A percentile compares a stretch with the other conserved stretches of the same genome.
phyloP scores from a whole-genome alignment of 768 basidiomycete genomes.

The Amanita rimosa region DNA sequence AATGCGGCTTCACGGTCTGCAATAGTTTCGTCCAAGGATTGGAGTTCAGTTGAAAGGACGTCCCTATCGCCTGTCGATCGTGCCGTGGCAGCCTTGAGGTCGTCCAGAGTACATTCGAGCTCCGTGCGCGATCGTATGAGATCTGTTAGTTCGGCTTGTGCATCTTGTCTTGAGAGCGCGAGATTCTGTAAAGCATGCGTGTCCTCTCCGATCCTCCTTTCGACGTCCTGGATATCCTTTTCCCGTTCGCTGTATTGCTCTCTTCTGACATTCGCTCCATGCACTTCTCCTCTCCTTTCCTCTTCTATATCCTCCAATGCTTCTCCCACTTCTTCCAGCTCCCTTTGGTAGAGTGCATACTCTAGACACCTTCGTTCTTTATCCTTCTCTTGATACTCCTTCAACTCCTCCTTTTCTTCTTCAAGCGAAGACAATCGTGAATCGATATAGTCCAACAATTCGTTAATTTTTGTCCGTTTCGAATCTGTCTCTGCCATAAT shows the following conservation, averaged over 20 bases:
- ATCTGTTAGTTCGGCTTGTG: slow-evolving; percentile 78
- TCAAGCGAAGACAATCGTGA: slow-evolving; percentile 84
- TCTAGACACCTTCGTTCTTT: slow-evolving; percentile 90
- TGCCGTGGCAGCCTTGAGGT: slow-evolving; percentile 57
- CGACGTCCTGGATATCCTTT: slow-evolving; percentile 76
- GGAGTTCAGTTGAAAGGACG: slow-evolving; percentile 55
- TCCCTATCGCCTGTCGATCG: slow-evolving; percentile 55
- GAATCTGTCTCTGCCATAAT: slow-evolving; percentile 97
- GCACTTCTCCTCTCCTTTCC: slow-evolving; percentile 73
- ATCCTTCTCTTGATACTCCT: slow-evolving; percentile 94
- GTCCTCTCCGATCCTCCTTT: slow-evolving; percentile 57
- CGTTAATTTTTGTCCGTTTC: slow-evolving; percentile 85
- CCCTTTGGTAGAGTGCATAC: slow-evolving; percentile 87
- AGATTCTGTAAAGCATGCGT: slow-evolving; percentile 66
- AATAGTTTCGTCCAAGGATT: slow-evolving; percentile 48
- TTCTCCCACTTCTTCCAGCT: slow-evolving; percentile 80
- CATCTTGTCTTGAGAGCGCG: slow-evolving; percentile 57
- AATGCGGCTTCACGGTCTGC: slow-evolving; percentile 50
- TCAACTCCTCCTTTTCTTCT: slow-evolving; percentile 96
- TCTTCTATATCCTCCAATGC: slow-evolving; percentile 80
- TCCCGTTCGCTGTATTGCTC: slow-evolving; percentile 78
- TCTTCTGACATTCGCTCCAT: slow-evolving; percentile 71
- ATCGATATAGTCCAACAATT: slow-evolving; percentile 85
- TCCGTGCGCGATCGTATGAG: slow-evolving; percentile 78
- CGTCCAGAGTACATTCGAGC: slow-evolving; percentile 72